phyloP scores from a whole-genome alignment of 176 grass and related monocot species.

The barley (Hordeum vulgare) region MorexV3_pseudomolecules_assembly NC_058518.1:394503753-394504252 shows the following conservation, averaged over 20 bases:
- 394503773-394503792: no score
- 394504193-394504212: constrained; percentile 18
- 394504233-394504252: constrained; percentile 23
- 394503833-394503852: no score
- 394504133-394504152: constrained; percentile 20
- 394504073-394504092: constrained; percentile 6
- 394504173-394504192: constrained; percentile 6
- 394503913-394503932: background rate
- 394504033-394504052: background rate
- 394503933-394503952: background rate
- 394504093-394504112: constrained; percentile 9
- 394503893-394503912: background rate
- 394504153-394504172: constrained; percentile 12
- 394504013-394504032: background rate
- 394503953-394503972: no score
- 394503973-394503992: background rate
- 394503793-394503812: no score
- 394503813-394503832: no score
- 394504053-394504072: constrained; percentile 19
- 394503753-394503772: no score
- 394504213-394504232: constrained; percentile 22
- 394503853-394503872: no score
- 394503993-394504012: background rate
- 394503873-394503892: background rate
- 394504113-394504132: constrained; percentile 1